phyloP scores from a whole-genome alignment of 2,329 filamentous ascomycete species.

The Verruconis gallopava region DNA sequence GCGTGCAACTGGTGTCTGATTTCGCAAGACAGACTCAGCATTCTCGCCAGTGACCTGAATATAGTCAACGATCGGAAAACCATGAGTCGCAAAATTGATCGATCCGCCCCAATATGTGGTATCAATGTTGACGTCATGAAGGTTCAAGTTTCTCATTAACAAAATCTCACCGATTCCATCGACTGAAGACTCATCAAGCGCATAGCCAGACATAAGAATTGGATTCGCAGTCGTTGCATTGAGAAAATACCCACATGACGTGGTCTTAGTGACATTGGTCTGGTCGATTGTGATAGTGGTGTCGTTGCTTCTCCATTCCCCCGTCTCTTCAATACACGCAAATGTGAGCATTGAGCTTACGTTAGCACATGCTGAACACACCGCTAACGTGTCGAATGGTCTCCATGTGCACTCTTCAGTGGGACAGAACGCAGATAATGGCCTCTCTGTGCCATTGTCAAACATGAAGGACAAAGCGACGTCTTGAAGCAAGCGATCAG shows the following conservation, averaged over 20 bases:
- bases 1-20: slow-evolving; percentile 3
- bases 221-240: slow-evolving; percentile 9
- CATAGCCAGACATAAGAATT: slow-evolving; percentile 10
- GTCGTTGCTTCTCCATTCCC: slow-evolving; percentile 1
- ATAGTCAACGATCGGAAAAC: slow-evolving; percentile 8
- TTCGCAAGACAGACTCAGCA: not conserved
- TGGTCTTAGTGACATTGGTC: slow-evolving; percentile 12
- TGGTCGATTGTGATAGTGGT: too few species aligned
- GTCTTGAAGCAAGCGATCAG: not conserved
- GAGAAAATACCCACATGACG: slow-evolving; percentile 10
- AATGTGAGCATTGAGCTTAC: slow-evolving; percentile 5
- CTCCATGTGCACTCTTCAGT: slow-evolving; percentile 9
- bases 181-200: not conserved
- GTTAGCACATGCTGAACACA: slow-evolving; percentile 10
- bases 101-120: slow-evolving; percentile 7
- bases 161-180: not conserved
- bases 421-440: slow-evolving; percentile 7
- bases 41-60: not conserved
- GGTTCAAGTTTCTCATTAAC: not conserved
- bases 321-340: slow-evolving; percentile 1
- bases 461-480: not conserved
- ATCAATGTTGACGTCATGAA: not conserved
- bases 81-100: slow-evolving; percentile 1
- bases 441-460: not conserved
- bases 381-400: slow-evolving; percentile 7